Evolutionary conservation across 306 rosid genomes (phyloP).

Genomic region (Astragalus membranaceus): DNA sequence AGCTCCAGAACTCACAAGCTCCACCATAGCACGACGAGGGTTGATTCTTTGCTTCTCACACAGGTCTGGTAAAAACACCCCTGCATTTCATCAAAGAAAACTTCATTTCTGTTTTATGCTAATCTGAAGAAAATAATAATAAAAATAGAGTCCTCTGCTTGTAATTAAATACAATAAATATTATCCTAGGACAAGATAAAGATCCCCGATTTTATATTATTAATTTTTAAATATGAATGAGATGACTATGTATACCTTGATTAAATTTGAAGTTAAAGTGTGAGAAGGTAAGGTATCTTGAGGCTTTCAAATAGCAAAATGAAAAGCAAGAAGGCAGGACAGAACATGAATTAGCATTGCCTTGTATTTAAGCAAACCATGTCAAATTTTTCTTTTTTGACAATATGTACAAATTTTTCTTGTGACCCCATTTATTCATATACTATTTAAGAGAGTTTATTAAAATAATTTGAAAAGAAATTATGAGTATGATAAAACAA

Average conservation of each 20-base stretch:
- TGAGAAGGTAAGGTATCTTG: slow-evolving; percentile 7
- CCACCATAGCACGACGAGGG: slow-evolving; percentile 63
- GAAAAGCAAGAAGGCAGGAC: neutral
- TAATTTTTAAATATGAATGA: neutral
- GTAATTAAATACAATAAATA: neutral
- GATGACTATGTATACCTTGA: neutral
- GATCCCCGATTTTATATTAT: neutral
- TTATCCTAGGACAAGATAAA: neutral
- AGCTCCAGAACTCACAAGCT: slow-evolving; percentile 61
- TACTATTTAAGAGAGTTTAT: no score
- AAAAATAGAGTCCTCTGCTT: neutral
- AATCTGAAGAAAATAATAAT: neutral
- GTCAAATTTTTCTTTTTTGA: no score
- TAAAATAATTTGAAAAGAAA: no score
- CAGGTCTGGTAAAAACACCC: slow-evolving; percentile 61
- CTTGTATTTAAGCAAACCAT: neutral
- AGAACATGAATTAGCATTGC: slow-evolving; percentile 2
- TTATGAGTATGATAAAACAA: no score
- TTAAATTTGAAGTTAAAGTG: neutral
- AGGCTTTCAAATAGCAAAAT: neutral
- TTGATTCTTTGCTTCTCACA: slow-evolving; percentile 48
- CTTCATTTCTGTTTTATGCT: neutral
- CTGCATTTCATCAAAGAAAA: slow-evolving; percentile 28
- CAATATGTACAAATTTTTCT: no score
- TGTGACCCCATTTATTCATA: no score